These are phyloP conservation scores for Tulasnella sp. DNA, from an alignment of 768 basidiomycete species.

Conservation along the genomic window DNA sequence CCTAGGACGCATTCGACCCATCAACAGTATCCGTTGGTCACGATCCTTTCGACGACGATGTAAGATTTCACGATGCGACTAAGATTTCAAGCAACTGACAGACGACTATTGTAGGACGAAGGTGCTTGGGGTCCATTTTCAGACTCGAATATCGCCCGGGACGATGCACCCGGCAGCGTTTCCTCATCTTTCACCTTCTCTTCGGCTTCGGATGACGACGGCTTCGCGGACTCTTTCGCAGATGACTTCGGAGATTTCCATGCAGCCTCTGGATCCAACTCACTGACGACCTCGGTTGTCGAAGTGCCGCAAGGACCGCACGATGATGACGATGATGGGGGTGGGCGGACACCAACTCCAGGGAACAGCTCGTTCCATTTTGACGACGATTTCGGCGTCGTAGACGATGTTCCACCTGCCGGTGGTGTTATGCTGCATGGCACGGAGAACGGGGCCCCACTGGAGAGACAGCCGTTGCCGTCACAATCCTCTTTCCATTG, in stretches of 20 bases:
- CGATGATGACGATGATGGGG: slow-evolving; percentile 37
- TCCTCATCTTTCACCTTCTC: slow-evolving; percentile 54
- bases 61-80: slow-evolving; percentile 48
- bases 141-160: slow-evolving; percentile 40
- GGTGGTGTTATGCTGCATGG: background rate
- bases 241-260: slow-evolving; percentile 77
- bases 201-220: slow-evolving; percentile 53
- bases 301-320: background rate
- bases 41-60: slow-evolving; percentile 50
- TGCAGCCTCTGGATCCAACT: slow-evolving; percentile 36
- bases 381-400: slow-evolving; percentile 24
- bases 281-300: slow-evolving; percentile 23
- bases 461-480: slow-evolving; percentile 8
- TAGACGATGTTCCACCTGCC: background rate
- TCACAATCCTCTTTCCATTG: slow-evolving; percentile 15
- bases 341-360: slow-evolving; percentile 56
- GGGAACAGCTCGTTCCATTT: slow-evolving; percentile 51
- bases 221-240: slow-evolving; percentile 60
- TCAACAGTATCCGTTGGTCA: slow-evolving; percentile 31
- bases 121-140: slow-evolving; percentile 81
- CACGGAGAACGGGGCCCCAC: slow-evolving; percentile 8
- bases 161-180: slow-evolving; percentile 38
- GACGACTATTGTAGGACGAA: slow-evolving; percentile 38
- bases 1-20: slow-evolving; percentile 37
- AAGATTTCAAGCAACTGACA: slow-evolving; percentile 46